Evolutionary conservation across 768 basidiomycete genomes (phyloP), one percentile per base, ranked within the genome.

Genomic region (Suillus subaureus): DNA sequence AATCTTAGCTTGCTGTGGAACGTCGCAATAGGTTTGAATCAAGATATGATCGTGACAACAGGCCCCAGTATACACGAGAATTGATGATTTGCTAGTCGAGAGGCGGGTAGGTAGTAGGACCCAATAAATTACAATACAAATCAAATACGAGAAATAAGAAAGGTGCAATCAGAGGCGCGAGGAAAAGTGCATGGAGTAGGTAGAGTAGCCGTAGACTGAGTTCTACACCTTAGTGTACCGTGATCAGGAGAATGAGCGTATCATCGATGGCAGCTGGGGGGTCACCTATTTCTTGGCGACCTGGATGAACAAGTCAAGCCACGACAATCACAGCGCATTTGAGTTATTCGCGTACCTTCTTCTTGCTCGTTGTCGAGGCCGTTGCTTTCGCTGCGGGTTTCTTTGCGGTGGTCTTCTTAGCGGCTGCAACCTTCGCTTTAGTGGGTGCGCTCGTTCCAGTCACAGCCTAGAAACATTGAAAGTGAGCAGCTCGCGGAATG

Each of bases 401-500:
- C 72, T 66, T 79, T 75, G 66, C 43, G 51, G 74, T 64, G 28
- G 72, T 70, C 72, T 76, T 82, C 79, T 77, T 81, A 1, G 71
- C 64, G 11, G 79, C 71, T 3, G 76, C 71, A 33, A 62, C 71
- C 67, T 67, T 78, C 18, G 68, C 74, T 64, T 57, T 81, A 51
- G 81, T 66, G 42, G 83, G 71, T 31, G 83, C 70, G 13, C 78
- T 79, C 0, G 80, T 78, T 11, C 88, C 86, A 45, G 84, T 88
- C 31, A 83, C 79, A 68, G 81, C 79, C 88, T 89, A 69, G 26
- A 42, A 9, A 69, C 37, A 51, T 69, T 51, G n/a, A 21, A 61
- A 47, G 57, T 40, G 37, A 54, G 54, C 21, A 43, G 39, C 61
- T 57, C 31, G 61, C 11, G n/a, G 18, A 45, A 8, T 58, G 49